Evolutionary conservation across 164 flowering plant genomes (phyloP).

Genomic region (Chimonanthus praecox): DNA sequence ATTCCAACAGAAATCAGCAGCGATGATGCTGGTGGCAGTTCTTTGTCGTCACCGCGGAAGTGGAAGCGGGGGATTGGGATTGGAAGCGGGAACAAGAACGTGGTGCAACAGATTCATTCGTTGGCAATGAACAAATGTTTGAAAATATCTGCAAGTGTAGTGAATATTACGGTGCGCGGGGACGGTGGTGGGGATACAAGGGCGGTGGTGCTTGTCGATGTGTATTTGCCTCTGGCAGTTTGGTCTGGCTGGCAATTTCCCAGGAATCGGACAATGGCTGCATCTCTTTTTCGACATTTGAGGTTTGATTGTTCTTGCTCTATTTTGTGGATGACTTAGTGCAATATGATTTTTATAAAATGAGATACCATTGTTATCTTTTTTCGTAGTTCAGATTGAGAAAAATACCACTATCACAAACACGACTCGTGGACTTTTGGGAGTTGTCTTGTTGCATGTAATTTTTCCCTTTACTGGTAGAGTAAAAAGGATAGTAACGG

Average conservation of each 20-base stretch:
- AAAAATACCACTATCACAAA: no score
- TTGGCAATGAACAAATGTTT: slow-evolving; percentile 51
- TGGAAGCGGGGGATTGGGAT: slow-evolving; percentile 33
- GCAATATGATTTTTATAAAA: neutral
- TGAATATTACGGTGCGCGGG: slow-evolving; percentile 20
- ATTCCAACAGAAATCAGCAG: slow-evolving; percentile 3
- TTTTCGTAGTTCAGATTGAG: no score
- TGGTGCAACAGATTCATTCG: slow-evolving; percentile 49
- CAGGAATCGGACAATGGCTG: slow-evolving; percentile 43
- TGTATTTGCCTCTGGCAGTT: slow-evolving; percentile 55
- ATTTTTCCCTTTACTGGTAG: no score
- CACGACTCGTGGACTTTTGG: no score
- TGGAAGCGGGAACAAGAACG: slow-evolving; percentile 49
- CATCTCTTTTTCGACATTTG: slow-evolving; percentile 62
- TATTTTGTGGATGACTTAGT: neutral
- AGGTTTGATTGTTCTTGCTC: slow-evolving; percentile 35
- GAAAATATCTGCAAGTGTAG: slow-evolving; percentile 41
- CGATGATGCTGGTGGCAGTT: neutral
- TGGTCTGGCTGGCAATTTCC: slow-evolving; percentile 94
- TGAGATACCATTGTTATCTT: no score
- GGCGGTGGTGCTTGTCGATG: slow-evolving; percentile 70
- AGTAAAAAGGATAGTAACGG: no score
- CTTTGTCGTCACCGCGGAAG: slow-evolving; percentile 3
- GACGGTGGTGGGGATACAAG: slow-evolving; percentile 27
- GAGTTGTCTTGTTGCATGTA: no score